These are phyloP conservation scores for Grosmannia huntii DNA, from an alignment of 2,329 filamentous ascomycete species.

Conservation along the genomic window DNA sequence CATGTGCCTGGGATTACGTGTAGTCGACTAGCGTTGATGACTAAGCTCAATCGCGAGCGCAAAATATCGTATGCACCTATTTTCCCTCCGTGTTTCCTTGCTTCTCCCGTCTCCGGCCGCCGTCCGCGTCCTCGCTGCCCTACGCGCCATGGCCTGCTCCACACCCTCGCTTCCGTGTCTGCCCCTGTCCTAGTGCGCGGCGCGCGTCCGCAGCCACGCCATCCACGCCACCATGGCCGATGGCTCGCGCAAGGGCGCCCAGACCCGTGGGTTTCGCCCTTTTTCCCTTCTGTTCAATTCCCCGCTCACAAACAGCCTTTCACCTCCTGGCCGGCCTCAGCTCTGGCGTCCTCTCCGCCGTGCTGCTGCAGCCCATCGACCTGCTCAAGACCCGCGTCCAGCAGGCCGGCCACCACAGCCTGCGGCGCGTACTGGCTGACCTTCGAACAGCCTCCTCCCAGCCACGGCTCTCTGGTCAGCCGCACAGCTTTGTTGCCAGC, in stretches of 20 bases:
- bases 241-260: constrained; percentile 20
- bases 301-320: constrained; percentile 38
- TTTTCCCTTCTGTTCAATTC: background rate
- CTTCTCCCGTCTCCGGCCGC: background rate
- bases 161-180: background rate
- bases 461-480: constrained; percentile 1
- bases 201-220: too few relatives aligned
- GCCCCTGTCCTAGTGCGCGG: background rate
- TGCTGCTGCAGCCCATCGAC: constrained; percentile 88
- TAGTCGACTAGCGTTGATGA: background rate
- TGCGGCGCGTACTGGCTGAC: constrained; percentile 54
- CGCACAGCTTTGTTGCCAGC: constrained; percentile 29
- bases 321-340: constrained; percentile 83
- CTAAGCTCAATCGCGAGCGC: background rate
- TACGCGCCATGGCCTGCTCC: background rate
- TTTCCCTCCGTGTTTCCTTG: background rate
- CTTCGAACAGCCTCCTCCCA: constrained; percentile 37
- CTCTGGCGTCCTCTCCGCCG: constrained; percentile 77
- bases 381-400: constrained; percentile 94
- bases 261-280: constrained; percentile 18
- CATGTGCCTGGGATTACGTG: background rate
- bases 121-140: too few relatives aligned
- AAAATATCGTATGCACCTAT: background rate
- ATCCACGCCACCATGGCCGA: constrained; percentile 20
- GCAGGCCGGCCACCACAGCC: constrained; percentile 61